Base-by-base conservation (phyloP, 1,139 yeast species). In the Pichia inconspicua region DNA sequence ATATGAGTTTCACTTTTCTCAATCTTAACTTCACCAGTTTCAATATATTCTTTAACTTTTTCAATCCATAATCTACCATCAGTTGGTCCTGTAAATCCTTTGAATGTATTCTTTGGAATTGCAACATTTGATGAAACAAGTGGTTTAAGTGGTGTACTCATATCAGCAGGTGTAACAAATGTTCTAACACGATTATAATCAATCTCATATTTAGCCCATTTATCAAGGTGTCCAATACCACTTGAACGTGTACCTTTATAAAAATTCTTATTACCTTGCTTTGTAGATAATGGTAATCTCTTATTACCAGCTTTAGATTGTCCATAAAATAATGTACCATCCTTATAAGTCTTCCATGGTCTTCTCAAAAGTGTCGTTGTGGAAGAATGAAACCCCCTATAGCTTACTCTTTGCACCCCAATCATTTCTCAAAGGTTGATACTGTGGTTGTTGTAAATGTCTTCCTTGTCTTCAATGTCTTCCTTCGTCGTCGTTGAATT, bases 231-330 rank as follows among this genome's bases (percentile, higher is more conserved):
- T 63, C 99, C 99, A 54, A 88, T 80, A 66, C 97, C 97, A 1
- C 95, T 77, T 6, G 98, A 87, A 53, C 97, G 78, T 22, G 97
- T 92, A 71, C 98, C 99, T 66, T 90, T 92, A 69, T 94, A 92
- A 69, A 75, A 87, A 60, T 85, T 82, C 72, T 90, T 89, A 70
- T 90, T 92, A 60, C 98, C 97, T 64, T 88, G 92, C 62, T 92
- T 92, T 34, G 96, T 84, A 30, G 96, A 85, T 58, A 90, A 71
- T 4, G 95, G 78, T 62, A 84, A 80, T 71, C 98, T 80, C 63
- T 84, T 87, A 57, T 89, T 82, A 48, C 97, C 97, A 14, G 81
- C 64, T 62, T 85, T 88, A 35, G 82, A 69, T 43, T 71, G 61
- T 46, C 96, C 96, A 64, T 89, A 89, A 74, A 86, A 89, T 37